Evolutionary conservation across 1,139 yeast species (phyloP), one percentile per base, ranked within the genome.

Genomic region (Taphrina confusa): DNA sequence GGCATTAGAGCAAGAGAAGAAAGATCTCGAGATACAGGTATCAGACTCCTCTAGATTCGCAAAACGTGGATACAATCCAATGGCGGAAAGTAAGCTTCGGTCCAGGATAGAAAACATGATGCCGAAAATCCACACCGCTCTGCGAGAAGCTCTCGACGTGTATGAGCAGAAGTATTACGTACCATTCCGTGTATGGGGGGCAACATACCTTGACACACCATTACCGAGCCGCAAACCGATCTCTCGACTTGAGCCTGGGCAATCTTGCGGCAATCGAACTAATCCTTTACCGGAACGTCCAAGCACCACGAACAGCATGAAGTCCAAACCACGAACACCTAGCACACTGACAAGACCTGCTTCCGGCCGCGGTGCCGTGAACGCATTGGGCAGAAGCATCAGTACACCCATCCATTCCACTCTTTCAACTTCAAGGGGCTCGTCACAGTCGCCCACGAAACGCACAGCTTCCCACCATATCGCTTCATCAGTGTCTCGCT

Each of bases 41-140:
- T 85, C 83, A 67, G 95, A 92, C 69, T 84, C 96, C 0, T 83
- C 94, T 0, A 78, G 97, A 64, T 76, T 91, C 44, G 81, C 87
- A 64, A 82, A 87, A 67, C 84, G 89, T 65, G 86, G 92, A 1
- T 64, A 65, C 8, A 56, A 56, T 23, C 60, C 91, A 60, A 77
- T 87, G 63, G 80, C 85, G 63, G 97, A 92, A 71, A 96, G 90
- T 68, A 84, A 80, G 68, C 77, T 83, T 45, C 76, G 97, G 58
- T 85, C 85, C 67, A 79, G 80, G 61, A 76, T 91, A 4, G 75
- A 82, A 28, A 83, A 82, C 67, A 80, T 80, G 65, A 75, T 88
- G 67, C 97, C 97, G 0, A 76, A 76, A 42, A 75, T 86, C 0
- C 73, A 88, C 8, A 73, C 74, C 1, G 79, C 76, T 1, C 73